A percentile compares a stretch with the other conserved stretches of the same genome.
Evolutionary conservation across 2,329 filamentous ascomycete genomes (phyloP).

Genomic region (Fusarium temperatum): DNA sequence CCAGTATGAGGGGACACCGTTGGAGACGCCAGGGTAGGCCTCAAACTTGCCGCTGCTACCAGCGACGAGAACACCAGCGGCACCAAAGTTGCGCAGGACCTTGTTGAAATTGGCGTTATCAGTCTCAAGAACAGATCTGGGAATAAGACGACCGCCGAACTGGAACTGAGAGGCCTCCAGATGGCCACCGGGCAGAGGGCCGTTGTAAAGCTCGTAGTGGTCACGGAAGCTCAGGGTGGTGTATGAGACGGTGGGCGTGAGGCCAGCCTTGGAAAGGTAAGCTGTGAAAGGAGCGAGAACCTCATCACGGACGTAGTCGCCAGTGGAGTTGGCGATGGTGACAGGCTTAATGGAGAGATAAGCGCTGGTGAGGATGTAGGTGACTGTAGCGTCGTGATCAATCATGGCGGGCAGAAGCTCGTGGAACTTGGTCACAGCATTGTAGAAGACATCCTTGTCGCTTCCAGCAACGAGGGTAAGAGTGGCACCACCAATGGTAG

Average conservation of each 20-base stretch:
- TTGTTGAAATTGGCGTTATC: slow-evolving; percentile 2
- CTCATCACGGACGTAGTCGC: background rate
- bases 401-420: slow-evolving; percentile 54
- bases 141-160: slow-evolving; percentile 55
- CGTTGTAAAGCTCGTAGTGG: slow-evolving; percentile 55
- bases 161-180: slow-evolving; percentile 41
- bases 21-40: background rate
- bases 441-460: background rate
- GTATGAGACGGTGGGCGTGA: background rate
- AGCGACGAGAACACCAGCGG: background rate
- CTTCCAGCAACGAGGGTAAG: background rate
- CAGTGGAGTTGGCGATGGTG: slow-evolving; percentile 54
- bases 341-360: slow-evolving; percentile 52
- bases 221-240: slow-evolving; percentile 24
- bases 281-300: background rate
- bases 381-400: slow-evolving; percentile 58
- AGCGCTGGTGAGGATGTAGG: slow-evolving; percentile 58
- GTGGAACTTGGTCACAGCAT: background rate
- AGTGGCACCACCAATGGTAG: background rate
- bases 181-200: slow-evolving; percentile 52
- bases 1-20: background rate
- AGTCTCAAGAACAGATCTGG: slow-evolving; percentile 40
- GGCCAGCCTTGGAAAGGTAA: background rate
- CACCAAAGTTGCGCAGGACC: background rate
- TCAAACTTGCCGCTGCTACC: background rate